Base-by-base conservation (phyloP, 164 flowering plant genomes). In the Saururus chinensis region DNA sequence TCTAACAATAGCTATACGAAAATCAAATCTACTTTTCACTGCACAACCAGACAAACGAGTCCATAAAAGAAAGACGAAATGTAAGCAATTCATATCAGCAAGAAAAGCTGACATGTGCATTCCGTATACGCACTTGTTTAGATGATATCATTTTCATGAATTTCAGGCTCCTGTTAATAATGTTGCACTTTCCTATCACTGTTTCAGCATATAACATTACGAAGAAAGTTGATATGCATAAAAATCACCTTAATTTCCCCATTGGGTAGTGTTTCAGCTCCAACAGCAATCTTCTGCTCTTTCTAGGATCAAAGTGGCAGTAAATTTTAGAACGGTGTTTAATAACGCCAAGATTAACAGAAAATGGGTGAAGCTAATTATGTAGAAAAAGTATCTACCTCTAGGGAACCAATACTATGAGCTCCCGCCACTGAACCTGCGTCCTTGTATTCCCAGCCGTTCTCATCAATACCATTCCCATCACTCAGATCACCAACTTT, bases 371-470 rank as follows among this genome's bases (percentile, higher is more conserved):
- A 45, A 8, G 14, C 14, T 12, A 41, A 41, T 41, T 8, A 45
- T 12, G 0, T 45, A 12, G 17, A 45, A 45, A 12, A 17, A 12
- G 17, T 45, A 9, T 45, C 49, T 45, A 45, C 49, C 49, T 45
- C 49, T 17, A 3, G 17, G 17, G 11, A 12, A 17, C 49, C 49
- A 13, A 9, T 13, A 17, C 11, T 45, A 45, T 45, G 49, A 45
- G 49, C 49, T 45, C 49, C 49, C 49, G 49, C 14, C 49, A 45
- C 14, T 13, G 17, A 12, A 45, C 49, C 59, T 0, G 79, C 83
- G 53, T 56, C 80, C 67, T 80, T 72, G 63, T 81, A 85, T 64
- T 79, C 88, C 91, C 91, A 85, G 42, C 77, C 80, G 45, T 72
- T 68, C 52, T 62, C 74, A 54, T 53, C 55, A 49, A 56, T 74